A percentile compares a stretch with the other conserved stretches of the same genome.
Evolutionary conservation across 352 stramenopile species (phyloP).

Genomic region (Phytophthora cactorum): DNA sequence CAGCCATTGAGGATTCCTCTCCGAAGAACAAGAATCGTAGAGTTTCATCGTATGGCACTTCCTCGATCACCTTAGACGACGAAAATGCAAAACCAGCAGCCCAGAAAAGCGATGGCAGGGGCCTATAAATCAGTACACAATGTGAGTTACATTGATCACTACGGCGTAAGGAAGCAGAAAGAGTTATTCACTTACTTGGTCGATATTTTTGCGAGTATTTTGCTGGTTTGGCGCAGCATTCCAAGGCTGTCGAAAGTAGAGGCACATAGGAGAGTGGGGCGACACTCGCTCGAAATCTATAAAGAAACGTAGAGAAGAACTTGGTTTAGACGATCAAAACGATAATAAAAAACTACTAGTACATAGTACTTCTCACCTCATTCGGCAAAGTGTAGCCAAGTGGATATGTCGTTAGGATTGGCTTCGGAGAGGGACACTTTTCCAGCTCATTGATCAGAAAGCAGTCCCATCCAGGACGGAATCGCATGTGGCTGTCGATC

Average conservation of each 20-base stretch:
- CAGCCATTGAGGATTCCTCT: slow-evolving; percentile 93
- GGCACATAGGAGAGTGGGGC: slow-evolving; percentile 69
- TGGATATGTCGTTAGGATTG: slow-evolving; percentile 95
- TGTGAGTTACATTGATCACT: background rate
- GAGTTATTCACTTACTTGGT: slow-evolving; percentile 29
- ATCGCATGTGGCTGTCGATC: slow-evolving; percentile 96
- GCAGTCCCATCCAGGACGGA: slow-evolving; percentile 86
- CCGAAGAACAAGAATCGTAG: slow-evolving; percentile 94
- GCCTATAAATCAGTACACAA: slow-evolving; percentile 33
- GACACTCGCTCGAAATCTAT: slow-evolving; percentile 52
- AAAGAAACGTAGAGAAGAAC: slow-evolving; percentile 1
- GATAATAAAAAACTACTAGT: slow-evolving; percentile 1
- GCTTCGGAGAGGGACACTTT: slow-evolving; percentile 49
- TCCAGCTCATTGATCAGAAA: slow-evolving; percentile 87
- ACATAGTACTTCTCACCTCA: slow-evolving; percentile 35
- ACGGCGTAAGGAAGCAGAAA: background rate
- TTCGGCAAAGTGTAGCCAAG: slow-evolving; percentile 89
- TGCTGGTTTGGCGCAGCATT: slow-evolving; percentile 67
- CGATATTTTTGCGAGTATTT: slow-evolving; percentile 47
- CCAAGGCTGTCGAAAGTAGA: slow-evolving; percentile 59
- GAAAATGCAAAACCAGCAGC: slow-evolving; percentile 81
- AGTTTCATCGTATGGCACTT: slow-evolving; percentile 88
- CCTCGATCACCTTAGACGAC: slow-evolving; percentile 45
- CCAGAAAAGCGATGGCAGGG: slow-evolving; percentile 69
- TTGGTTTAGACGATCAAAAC: background rate